Conservation (phyloP, 2,329 filamentous ascomycete genomes). For the Penicillium sumatraense region DNA sequence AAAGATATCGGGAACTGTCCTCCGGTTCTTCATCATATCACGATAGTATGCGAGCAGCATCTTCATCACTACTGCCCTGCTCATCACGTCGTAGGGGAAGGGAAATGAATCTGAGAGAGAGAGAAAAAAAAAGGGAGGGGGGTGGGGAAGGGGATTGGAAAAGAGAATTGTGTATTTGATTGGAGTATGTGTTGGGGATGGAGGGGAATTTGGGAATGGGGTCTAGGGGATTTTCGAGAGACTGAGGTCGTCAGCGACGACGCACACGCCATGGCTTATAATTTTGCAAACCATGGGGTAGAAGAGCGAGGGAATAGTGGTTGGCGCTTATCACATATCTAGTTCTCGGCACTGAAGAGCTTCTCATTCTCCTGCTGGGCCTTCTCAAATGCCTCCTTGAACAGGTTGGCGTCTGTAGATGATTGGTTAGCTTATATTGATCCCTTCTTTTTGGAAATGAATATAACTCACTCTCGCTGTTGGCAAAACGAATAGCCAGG, state of each 20-base stretch:
- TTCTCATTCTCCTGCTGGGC: constrained; percentile 95
- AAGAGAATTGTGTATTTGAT: constrained; percentile 11
- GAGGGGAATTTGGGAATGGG: constrained; percentile 7
- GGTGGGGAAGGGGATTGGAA: constrained; percentile 13
- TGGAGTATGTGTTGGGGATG: neutral
- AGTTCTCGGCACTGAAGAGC: constrained; percentile 66
- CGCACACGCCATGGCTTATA: constrained; percentile 11
- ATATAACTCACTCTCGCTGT: constrained; percentile 81
- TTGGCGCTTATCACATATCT: constrained; percentile 19
- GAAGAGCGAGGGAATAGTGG: constrained; percentile 3
- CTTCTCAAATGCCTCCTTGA: constrained; percentile 97
- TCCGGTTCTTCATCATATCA: constrained; percentile 30
- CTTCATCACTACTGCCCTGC: constrained; percentile 35
- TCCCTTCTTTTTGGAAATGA: neutral
- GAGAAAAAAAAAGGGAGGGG: constrained; percentile 9
- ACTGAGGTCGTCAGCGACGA: constrained; percentile 16
- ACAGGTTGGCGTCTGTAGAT: constrained; percentile 81
- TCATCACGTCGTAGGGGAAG: constrained; percentile 24
- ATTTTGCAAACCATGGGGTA: constrained; percentile 1
- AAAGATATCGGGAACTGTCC: constrained; percentile 25
- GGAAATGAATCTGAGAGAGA: too few relatives aligned
- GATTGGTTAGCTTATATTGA: constrained; percentile 18
- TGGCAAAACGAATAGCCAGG: constrained; percentile 95
- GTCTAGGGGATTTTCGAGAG: constrained; percentile 14
- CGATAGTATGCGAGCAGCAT: constrained; percentile 32